phyloP scores from a whole-genome alignment of 2,329 filamentous ascomycete genomes.

The Fusarium denticulatum region DNA sequence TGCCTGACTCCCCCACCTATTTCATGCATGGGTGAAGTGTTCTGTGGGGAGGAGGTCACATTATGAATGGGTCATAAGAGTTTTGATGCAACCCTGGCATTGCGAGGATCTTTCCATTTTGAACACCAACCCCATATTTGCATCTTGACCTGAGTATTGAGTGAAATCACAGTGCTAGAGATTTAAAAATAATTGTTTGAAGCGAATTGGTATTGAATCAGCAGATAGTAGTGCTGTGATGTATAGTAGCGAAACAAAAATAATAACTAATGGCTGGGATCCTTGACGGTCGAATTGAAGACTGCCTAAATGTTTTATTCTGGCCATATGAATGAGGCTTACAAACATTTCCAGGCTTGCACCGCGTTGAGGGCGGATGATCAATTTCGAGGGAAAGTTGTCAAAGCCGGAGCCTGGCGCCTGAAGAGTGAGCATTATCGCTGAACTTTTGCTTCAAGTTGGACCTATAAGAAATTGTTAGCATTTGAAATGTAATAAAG shows the following conservation, averaged over 20 bases:
- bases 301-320: not conserved
- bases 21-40: not conserved
- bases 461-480: not conserved
- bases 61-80: not conserved
- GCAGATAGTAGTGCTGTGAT: too few relatives aligned
- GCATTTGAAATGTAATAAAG: accelerated
- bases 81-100: not conserved
- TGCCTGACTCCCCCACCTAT: slow-evolving; percentile 5
- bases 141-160: too few relatives aligned
- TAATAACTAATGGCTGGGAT: not conserved
- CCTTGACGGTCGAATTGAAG: not conserved
- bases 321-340: too few relatives aligned
- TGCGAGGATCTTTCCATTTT: not conserved
- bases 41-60: not conserved
- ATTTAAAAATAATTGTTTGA: accelerated
- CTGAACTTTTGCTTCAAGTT: not conserved
- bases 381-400: not conserved
- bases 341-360: not conserved
- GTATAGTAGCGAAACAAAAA: not conserved
- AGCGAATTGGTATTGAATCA: too few relatives aligned
- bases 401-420: not conserved
- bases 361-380: not conserved
- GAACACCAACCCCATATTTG: not conserved
- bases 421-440: too few relatives aligned
- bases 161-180: too few relatives aligned